phyloP scores from a whole-genome alignment of 108 stramenopile species.

The Skeletonema grethae region DNA sequence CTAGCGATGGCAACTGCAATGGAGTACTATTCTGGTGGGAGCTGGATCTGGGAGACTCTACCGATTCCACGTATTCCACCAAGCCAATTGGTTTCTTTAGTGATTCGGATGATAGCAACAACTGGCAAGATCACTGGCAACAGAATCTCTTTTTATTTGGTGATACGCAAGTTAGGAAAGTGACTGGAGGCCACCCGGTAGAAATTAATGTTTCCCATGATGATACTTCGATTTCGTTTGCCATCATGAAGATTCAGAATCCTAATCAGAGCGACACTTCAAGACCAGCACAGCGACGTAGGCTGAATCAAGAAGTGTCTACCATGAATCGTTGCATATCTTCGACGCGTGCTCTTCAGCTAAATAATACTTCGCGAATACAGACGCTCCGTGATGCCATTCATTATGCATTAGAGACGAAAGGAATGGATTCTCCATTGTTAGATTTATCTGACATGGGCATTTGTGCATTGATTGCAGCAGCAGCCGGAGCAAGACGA shows the following conservation, averaged over 20 bases:
- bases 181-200: constrained; percentile 42
- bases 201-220: constrained; percentile 52
- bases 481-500: constrained; percentile 49
- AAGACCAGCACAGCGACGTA: constrained; percentile 33
- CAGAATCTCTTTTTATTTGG: constrained; percentile 72
- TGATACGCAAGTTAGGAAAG: constrained; percentile 19
- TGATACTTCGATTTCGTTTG: constrained; percentile 59
- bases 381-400: constrained; percentile 48
- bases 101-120: constrained; percentile 11
- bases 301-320: constrained; percentile 14
- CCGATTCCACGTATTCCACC: constrained; percentile 38
- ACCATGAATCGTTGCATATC: constrained; percentile 42
- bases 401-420: constrained; percentile 32
- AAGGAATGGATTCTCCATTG: constrained; percentile 50
- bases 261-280: neutral
- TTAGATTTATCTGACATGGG: constrained; percentile 83
- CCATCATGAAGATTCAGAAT: constrained; percentile 10
- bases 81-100: constrained; percentile 20
- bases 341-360: constrained; percentile 61
- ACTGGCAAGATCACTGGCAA: constrained; percentile 91
- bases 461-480: constrained; percentile 77
- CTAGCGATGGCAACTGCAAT: constrained; percentile 53
- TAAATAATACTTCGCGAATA: constrained; percentile 61
- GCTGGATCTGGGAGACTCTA: constrained; percentile 55
- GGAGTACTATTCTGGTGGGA: constrained; percentile 89